Evolutionary conservation across 371 early-diverging fungal species (phyloP).

Genomic region (Vairimorpha apis): DNA sequence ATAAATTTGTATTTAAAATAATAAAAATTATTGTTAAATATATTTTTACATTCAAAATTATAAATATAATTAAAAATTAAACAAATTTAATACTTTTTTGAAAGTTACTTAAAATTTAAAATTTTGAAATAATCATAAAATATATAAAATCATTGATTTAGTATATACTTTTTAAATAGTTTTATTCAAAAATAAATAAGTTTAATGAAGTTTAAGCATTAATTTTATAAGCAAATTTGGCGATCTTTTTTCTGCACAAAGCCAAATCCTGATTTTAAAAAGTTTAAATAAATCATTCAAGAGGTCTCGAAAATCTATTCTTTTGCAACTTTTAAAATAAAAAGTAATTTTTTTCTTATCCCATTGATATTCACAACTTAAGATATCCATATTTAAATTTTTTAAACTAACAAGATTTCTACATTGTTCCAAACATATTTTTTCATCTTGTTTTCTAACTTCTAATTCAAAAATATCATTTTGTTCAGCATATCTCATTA

Average conservation of each 20-base stretch:
- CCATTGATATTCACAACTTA: slow-evolving; percentile 64
- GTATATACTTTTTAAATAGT: too few relatives aligned
- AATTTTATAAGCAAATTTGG: slow-evolving; percentile 16
- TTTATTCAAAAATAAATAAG: too few relatives aligned
- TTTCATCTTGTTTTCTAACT: slow-evolving; percentile 50
- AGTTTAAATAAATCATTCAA: slow-evolving; percentile 92
- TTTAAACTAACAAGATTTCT: slow-evolving; percentile 35
- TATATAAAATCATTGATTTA: too few relatives aligned
- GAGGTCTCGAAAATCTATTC: slow-evolving; percentile 93
- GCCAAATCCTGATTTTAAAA: slow-evolving; percentile 97
- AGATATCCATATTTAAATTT: slow-evolving; percentile 59
- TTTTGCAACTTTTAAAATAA: slow-evolving; percentile 60
- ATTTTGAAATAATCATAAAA: too few relatives aligned
- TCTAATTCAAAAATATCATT: slow-evolving; percentile 53
- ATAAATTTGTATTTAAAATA: too few relatives aligned
- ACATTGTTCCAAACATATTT: slow-evolving; percentile 49
- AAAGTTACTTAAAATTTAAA: too few relatives aligned
- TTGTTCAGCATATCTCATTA: slow-evolving; percentile 53
- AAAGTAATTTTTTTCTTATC: slow-evolving; percentile 64
- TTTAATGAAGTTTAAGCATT: slow-evolving; percentile 6
- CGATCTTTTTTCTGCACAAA: slow-evolving; percentile 65
- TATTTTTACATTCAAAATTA: too few relatives aligned
- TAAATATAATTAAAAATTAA: too few relatives aligned
- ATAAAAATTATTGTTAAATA: too few relatives aligned
- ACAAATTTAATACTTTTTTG: too few relatives aligned